Evolutionary conservation across 306 rosid genomes (phyloP).

Genomic region (Purshia tridentata): DNA sequence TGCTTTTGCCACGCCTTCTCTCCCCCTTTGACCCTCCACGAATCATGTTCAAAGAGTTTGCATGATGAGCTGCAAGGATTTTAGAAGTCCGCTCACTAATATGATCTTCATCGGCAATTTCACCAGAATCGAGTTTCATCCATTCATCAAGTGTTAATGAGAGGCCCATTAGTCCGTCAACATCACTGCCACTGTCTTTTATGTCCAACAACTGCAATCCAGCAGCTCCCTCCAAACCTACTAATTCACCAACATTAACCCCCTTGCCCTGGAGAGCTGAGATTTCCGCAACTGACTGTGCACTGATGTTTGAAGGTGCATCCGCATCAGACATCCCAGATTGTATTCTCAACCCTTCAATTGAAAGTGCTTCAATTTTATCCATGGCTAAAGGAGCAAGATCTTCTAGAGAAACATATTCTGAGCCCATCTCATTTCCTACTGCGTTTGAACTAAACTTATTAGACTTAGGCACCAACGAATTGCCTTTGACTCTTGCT

Average conservation of each 20-base stretch:
- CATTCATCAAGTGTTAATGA: slow-evolving; percentile 90
- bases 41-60: slow-evolving; percentile 59
- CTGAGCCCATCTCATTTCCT: slow-evolving; percentile 44
- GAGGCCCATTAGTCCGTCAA: slow-evolving; percentile 79
- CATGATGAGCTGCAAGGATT: slow-evolving; percentile 91
- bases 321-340: slow-evolving; percentile 78
- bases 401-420: slow-evolving; percentile 78
- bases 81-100: slow-evolving; percentile 78
- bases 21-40: slow-evolving; percentile 57
- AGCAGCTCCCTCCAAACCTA: slow-evolving; percentile 78
- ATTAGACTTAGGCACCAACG: slow-evolving; percentile 36
- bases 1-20: slow-evolving; percentile 53
- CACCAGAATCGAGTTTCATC: slow-evolving; percentile 90
- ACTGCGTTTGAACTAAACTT: slow-evolving; percentile 36
- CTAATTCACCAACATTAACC: slow-evolving; percentile 44
- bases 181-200: slow-evolving; percentile 42
- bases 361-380: slow-evolving; percentile 84
- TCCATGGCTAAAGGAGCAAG: slow-evolving; percentile 90
- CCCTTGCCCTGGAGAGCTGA: slow-evolving; percentile 67
- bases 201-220: slow-evolving; percentile 69
- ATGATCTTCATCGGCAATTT: slow-evolving; percentile 69
- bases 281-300: slow-evolving; percentile 50
- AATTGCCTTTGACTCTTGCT: slow-evolving; percentile 33
- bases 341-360: slow-evolving; percentile 93
- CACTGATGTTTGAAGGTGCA: slow-evolving; percentile 72